Percentiles rank a stretch among this genome's conserved stretches.
phyloP scores from a whole-genome alignment of 2,329 filamentous ascomycete species.

The Cordyceps farinosa region DNA sequence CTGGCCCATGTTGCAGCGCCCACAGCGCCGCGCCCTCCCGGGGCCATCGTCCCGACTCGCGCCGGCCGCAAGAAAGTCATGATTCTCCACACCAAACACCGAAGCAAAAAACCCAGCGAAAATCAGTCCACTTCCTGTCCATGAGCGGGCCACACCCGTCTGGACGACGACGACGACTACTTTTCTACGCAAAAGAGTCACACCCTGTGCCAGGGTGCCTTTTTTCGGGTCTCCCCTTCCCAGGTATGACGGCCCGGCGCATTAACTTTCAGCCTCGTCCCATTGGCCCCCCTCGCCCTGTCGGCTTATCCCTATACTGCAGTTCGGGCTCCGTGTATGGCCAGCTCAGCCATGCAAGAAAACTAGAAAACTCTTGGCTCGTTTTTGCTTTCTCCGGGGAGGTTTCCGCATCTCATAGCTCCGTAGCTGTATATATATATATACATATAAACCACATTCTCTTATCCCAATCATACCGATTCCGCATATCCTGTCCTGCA shows the following conservation, averaged over 20 bases:
- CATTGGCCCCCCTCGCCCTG: background rate
- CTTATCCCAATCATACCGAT: background rate
- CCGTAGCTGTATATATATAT: background rate
- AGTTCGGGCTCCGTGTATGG: background rate
- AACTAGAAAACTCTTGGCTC: background rate
- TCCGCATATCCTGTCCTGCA: background rate
- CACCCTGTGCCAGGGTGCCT: background rate
- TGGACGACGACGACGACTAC: too few species aligned
- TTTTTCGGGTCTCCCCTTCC: background rate
- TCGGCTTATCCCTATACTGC: background rate
- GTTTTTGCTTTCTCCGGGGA: background rate
- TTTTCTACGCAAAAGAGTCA: too few species aligned
- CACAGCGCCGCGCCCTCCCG: background rate
- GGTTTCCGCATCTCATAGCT: background rate
- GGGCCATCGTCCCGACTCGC: slow-evolving; percentile 7
- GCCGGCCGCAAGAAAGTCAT: background rate
- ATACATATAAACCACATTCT: background rate
- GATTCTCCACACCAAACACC: background rate
- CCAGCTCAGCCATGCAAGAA: background rate
- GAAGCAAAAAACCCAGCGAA: background rate
- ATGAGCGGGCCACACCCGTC: background rate
- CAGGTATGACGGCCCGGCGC: background rate
- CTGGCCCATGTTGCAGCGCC: background rate
- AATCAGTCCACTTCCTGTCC: slow-evolving; percentile 9
- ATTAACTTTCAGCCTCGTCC: background rate